Percentiles rank a stretch among this genome's conserved stretches.
phyloP scores from a whole-genome alignment of 1,139 yeast genomes.

The Lodderomyces oxycetoniae region DNA sequence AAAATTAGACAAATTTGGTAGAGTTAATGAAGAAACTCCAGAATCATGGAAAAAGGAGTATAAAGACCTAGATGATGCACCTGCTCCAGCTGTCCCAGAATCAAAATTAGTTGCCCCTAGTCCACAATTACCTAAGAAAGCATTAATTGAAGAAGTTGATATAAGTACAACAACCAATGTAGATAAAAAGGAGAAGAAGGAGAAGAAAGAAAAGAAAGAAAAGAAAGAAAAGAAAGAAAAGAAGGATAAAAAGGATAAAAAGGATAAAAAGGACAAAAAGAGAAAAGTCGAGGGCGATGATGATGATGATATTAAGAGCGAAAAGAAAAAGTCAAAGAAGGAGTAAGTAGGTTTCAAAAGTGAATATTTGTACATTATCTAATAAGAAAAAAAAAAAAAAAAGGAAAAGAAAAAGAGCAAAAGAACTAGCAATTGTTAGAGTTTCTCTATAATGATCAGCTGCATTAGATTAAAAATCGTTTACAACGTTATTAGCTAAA shows the following conservation, averaged over 20 bases:
- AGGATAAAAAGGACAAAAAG: slow-evolving; percentile 32
- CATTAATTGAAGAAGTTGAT: slow-evolving; percentile 28
- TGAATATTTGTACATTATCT: slow-evolving; percentile 9
- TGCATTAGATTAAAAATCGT: slow-evolving; percentile 2
- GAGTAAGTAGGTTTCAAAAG: slow-evolving; percentile 10
- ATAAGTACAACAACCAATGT: slow-evolving; percentile 15
- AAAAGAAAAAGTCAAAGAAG: slow-evolving; percentile 37
- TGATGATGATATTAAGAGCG: slow-evolving; percentile 35
- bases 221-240: slow-evolving; percentile 45
- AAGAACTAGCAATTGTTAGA: too few relatives aligned
- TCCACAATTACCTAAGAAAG: slow-evolving; percentile 50
- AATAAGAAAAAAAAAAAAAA: not conserved
- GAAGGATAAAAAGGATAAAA: slow-evolving; percentile 60
- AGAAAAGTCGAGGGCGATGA: slow-evolving; percentile 57
- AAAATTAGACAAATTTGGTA: slow-evolving; percentile 92
- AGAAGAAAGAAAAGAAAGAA: slow-evolving; percentile 59
- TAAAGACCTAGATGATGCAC: slow-evolving; percentile 71
- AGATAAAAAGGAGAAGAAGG: slow-evolving; percentile 35
- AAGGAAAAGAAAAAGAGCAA: not conserved
- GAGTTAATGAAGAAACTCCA: slow-evolving; percentile 91
- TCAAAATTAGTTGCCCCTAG: slow-evolving; percentile 46
- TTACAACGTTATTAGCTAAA: slow-evolving; percentile 11
- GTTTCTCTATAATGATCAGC: not conserved
- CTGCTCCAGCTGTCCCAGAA: slow-evolving; percentile 49
- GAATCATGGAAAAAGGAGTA: slow-evolving; percentile 85